These are phyloP conservation scores for Selaginella moellendorffii DNA, from an alignment of 75 land plant species.

Conservation along the genomic window DNA sequence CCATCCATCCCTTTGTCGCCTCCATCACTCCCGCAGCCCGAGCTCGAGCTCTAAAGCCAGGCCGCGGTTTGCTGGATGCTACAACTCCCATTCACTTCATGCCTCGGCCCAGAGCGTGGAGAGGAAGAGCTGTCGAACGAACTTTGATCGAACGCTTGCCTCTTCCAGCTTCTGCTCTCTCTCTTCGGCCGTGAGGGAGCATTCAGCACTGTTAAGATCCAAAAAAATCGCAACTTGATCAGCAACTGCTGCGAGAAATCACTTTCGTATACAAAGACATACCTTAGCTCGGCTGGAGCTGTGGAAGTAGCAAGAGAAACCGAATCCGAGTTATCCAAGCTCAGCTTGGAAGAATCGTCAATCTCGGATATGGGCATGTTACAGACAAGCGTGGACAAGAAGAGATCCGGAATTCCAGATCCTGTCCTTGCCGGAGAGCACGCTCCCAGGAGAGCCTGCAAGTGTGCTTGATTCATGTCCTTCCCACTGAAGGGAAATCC, in stretches of 20 bases:
- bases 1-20: no score
- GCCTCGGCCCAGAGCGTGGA: slow-evolving; percentile 31
- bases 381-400: background rate
- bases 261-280: no score
- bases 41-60: no score
- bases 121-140: slow-evolving; percentile 56
- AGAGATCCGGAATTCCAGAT: background rate
- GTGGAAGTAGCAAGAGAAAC: background rate
- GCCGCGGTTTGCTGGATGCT: no score
- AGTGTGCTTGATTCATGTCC: background rate
- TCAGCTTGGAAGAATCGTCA: background rate
- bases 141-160: slow-evolving; percentile 53
- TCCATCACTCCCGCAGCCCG: no score
- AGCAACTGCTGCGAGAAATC: background rate
- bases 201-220: slow-evolving; percentile 33
- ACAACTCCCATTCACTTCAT: no score
- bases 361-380: background rate
- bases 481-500: background rate
- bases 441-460: background rate
- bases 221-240: background rate
- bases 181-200: slow-evolving; percentile 56
- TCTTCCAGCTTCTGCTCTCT: slow-evolving; percentile 53
- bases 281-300: background rate
- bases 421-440: background rate
- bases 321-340: background rate